A percentile compares a stretch with the other conserved stretches of the same genome.
Evolutionary conservation across 345 rosid genomes (phyloP).

Genomic region (Salix purpurea): DNA sequence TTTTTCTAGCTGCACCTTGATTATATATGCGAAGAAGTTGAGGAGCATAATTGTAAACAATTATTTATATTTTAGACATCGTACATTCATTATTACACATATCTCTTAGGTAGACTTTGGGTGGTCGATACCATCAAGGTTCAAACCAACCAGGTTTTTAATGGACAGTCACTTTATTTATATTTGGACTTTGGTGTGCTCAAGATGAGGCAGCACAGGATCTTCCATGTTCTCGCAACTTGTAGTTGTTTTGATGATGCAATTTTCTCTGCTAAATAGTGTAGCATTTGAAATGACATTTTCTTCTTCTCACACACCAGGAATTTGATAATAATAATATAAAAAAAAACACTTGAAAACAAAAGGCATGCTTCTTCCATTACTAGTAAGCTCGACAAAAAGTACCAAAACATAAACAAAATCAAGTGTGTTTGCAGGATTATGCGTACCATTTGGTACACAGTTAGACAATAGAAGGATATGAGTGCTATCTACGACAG

Average conservation of each 20-base stretch:
- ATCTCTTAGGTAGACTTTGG: background rate
- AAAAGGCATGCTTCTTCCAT: background rate
- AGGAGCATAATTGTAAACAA: background rate
- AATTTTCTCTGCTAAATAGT: background rate
- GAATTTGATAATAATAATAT: background rate
- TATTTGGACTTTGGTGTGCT: background rate
- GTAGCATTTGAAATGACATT: background rate
- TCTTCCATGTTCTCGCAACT: constrained; percentile 1
- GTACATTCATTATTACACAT: constrained; percentile 1
- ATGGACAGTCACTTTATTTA: background rate
- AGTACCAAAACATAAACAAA: background rate
- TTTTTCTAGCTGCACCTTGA: background rate
- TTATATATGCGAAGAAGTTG: background rate
- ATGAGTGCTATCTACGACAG: background rate
- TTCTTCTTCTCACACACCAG: background rate
- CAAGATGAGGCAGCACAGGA: background rate
- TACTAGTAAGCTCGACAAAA: background rate
- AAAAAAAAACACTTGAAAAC: background rate
- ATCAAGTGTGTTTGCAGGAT: background rate
- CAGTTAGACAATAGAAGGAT: background rate
- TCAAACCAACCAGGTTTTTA: background rate
- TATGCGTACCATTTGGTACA: background rate
- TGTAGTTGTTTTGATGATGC: background rate
- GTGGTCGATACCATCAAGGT: background rate
- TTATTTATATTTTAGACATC: background rate